Base-by-base conservation (phyloP, 2,329 filamentous ascomycete genomes). In the Fusarium mangiferae region DNA sequence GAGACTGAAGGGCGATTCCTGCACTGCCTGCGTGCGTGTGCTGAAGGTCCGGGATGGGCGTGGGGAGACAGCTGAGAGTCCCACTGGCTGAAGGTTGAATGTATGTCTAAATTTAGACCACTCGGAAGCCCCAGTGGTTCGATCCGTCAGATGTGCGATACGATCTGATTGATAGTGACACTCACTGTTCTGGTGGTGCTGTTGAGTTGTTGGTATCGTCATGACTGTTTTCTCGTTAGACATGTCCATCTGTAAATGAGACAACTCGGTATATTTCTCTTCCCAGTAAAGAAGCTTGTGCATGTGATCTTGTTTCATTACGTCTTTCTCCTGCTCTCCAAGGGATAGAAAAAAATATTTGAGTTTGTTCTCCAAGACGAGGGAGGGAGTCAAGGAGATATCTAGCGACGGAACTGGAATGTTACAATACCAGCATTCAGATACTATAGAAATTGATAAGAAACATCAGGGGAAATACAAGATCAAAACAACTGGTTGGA, bases 21-120 rank as follows among this genome's bases (percentile, higher is more conserved):
- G 58, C 64, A 59, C 26, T 38, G 66, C 62, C 70, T 67, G 49
- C n/a, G 17, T 45, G 45, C 55, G 55, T 48, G 54, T 74, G 63
- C 51, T 64, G 46, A 46, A 55, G 54, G 39, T 57, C 49, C 33
- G 45, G 66, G 56, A 69, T 69, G 41, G 36, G 63, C 36, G 52
- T 49, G 70, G 57, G 59, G 62, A 72, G 57, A 52, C 22, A 74
- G 36, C 59, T 54, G 41, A 49, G 46, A 30, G 55, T 42, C 52
- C 38, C 68, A 69, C 55, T 73, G 56, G 64, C 62, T 65, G 39
- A 64, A 51, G 28, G 60, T 62, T 68, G 18, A 74, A 59, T 46
- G 38, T 28, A 49, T 38, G 46, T 69, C 72, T 75, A 74, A 72
- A 74, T 74, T 74, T 74, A 60, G 71, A 59, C 45, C 60, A 55